Conservation (phyloP, 129 eudicot genomes). For the Saposhnikovia divaricata region DNA sequence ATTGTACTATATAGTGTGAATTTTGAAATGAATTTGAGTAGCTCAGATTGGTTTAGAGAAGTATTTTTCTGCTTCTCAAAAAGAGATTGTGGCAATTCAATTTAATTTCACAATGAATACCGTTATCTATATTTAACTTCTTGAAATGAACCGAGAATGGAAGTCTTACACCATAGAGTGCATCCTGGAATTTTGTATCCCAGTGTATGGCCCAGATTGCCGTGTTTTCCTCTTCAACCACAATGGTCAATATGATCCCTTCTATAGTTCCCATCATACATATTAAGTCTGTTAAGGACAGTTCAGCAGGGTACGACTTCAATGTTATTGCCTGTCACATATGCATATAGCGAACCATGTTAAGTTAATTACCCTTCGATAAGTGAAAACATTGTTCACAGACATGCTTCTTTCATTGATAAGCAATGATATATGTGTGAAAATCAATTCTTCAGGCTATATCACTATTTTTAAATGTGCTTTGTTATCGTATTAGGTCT, state of each 20-base stretch:
- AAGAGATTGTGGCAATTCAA: slow-evolving; percentile 37
- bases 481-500: not conserved
- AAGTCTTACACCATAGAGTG: too few species aligned
- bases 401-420: not conserved
- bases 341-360: not conserved
- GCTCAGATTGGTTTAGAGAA: slow-evolving; percentile 2
- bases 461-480: too few species aligned
- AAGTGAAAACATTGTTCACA: not conserved
- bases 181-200: too few species aligned
- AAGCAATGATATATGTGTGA: too few species aligned
- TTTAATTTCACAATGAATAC: not conserved
- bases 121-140: slow-evolving; percentile 27
- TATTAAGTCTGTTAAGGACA: slow-evolving; percentile 55
- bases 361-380: not conserved
- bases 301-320: slow-evolving; percentile 59
- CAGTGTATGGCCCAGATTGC: too few species aligned
- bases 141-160: not conserved
- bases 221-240: slow-evolving; percentile 4
- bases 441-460: too few species aligned
- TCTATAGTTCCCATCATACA: slow-evolving; percentile 53
- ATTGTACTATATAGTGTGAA: not conserved
- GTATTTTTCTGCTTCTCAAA: too few species aligned
- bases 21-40: slow-evolving; percentile 21
- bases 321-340: slow-evolving; percentile 47
- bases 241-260: slow-evolving; percentile 42